Evolutionary conservation across 2,329 filamentous ascomycete species (phyloP).

Genomic region (Dactylellina sp.): DNA sequence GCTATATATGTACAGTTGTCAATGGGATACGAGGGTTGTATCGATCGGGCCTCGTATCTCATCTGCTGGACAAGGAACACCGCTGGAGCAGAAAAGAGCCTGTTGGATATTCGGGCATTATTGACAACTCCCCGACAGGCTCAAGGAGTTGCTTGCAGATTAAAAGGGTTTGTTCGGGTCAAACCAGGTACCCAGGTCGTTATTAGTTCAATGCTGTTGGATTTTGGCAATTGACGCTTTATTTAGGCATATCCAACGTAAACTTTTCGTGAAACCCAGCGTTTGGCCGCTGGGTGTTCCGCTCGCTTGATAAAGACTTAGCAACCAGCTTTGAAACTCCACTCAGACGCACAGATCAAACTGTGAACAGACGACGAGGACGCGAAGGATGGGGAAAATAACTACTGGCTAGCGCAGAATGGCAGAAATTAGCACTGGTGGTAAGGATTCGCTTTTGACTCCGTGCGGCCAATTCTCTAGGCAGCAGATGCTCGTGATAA

Average conservation of each 20-base stretch:
- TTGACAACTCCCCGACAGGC: slow-evolving; percentile 14
- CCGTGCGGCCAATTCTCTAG: slow-evolving; percentile 21
- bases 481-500: slow-evolving; percentile 44
- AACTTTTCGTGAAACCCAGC: slow-evolving; percentile 16
- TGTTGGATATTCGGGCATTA: slow-evolving; percentile 40
- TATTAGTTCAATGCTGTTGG: slow-evolving; percentile 16
- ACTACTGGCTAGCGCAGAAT: slow-evolving; percentile 18
- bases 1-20: slow-evolving; percentile 21
- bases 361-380: neutral
- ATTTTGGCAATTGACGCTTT: slow-evolving; percentile 49
- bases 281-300: slow-evolving; percentile 1
- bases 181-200: too few relatives aligned
- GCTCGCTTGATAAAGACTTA: slow-evolving; percentile 53
- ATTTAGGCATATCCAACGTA: slow-evolving; percentile 49
- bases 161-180: neutral
- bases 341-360: slow-evolving; percentile 34
- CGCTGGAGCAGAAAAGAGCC: slow-evolving; percentile 5
- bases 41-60: slow-evolving; percentile 13
- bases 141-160: neutral
- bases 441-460: neutral
- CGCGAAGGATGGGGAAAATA: neutral
- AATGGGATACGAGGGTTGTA: slow-evolving; percentile 22
- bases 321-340: slow-evolving; percentile 39
- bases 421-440: slow-evolving; percentile 15
- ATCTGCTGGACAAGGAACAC: slow-evolving; percentile 23